Evolutionary conservation across 352 stramenopile species (phyloP).

Genomic region (Phytophthora litchii): DNA sequence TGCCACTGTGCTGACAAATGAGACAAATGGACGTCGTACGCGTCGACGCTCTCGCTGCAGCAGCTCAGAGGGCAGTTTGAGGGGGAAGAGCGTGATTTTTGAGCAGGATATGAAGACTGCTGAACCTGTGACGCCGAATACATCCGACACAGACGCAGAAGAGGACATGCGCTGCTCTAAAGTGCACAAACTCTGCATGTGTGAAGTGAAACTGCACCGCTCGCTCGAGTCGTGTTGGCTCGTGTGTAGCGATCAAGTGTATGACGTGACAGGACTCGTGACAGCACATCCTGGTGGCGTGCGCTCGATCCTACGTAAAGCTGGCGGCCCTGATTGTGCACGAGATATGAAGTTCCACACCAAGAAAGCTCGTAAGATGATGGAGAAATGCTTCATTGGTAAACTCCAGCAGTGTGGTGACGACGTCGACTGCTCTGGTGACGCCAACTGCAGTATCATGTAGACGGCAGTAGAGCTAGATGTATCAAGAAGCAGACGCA

Average conservation of each 20-base stretch:
- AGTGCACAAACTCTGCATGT: slow-evolving; percentile 76
- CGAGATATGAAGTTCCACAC: slow-evolving; percentile 88
- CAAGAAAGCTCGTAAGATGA: slow-evolving; percentile 72
- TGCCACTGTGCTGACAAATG: slow-evolving; percentile 32
- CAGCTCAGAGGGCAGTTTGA: slow-evolving; percentile 27
- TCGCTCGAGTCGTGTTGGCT: slow-evolving; percentile 95
- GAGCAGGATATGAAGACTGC: slow-evolving; percentile 19
- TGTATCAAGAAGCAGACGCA: slow-evolving; percentile 14
- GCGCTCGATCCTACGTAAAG: slow-evolving; percentile 82
- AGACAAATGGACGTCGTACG: slow-evolving; percentile 5
- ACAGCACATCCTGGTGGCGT: slow-evolving; percentile 76
- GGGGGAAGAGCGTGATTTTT: slow-evolving; percentile 43
- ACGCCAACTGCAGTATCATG: slow-evolving; percentile 77
- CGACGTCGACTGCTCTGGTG: slow-evolving; percentile 29
- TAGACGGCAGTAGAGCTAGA: slow-evolving; percentile 35
- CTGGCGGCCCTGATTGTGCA: slow-evolving; percentile 72
- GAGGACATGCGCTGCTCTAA: slow-evolving; percentile 55
- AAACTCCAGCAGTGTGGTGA: slow-evolving; percentile 73
- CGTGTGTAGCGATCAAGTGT: slow-evolving; percentile 88
- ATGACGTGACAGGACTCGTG: slow-evolving; percentile 86
- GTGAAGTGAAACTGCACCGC: slow-evolving; percentile 86
- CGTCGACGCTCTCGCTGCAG: slow-evolving; percentile 40
- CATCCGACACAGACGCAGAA: slow-evolving; percentile 25
- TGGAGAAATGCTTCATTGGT: slow-evolving; percentile 84
- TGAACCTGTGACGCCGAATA: slow-evolving; percentile 18